A percentile compares a stretch with the other conserved stretches of the same genome.
Conservation (phyloP, 2,329 filamentous ascomycete genomes). For the Neoscytalidium dimidiatum region DNA sequence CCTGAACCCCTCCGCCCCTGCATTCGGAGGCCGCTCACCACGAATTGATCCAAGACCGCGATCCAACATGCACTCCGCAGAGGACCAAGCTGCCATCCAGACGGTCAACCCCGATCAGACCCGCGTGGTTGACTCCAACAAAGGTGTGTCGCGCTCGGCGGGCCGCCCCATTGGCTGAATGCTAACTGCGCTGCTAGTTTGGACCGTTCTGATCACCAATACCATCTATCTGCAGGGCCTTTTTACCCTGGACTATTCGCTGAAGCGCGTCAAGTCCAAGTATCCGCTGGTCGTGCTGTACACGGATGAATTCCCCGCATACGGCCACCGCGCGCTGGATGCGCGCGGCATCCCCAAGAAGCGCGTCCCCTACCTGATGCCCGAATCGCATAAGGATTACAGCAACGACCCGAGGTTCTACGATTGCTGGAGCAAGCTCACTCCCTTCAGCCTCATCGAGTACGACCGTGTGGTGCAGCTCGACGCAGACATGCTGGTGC, state of each 20-base stretch:
- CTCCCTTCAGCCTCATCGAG: conserved; percentile 73
- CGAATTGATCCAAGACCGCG: background rate
- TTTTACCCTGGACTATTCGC: conserved; percentile 76
- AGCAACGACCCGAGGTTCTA: conserved; percentile 80
- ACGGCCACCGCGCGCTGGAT: conserved; percentile 69
- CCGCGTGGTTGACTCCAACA: conserved; percentile 37
- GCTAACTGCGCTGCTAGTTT: conserved; percentile 57
- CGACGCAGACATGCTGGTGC: conserved; percentile 84
- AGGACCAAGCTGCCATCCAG: conserved; percentile 2
- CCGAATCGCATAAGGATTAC: conserved; percentile 66
- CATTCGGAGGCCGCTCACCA: background rate
- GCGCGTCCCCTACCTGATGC: conserved; percentile 72
- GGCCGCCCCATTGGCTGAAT: background rate
- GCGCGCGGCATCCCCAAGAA: conserved; percentile 69
- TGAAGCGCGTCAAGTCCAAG: conserved; percentile 63
- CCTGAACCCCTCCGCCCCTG: conserved; percentile 16
- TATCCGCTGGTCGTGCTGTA: conserved; percentile 84
- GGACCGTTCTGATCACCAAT: conserved; percentile 87
- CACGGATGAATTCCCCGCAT: conserved; percentile 71
- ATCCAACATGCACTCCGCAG: background rate
- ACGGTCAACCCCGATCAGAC: conserved; percentile 26
- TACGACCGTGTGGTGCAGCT: conserved; percentile 81
- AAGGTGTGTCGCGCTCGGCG: conserved; percentile 28
- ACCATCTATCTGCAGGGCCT: conserved; percentile 79
- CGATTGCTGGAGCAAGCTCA: conserved; percentile 87